phyloP scores from a whole-genome alignment of 306 rosid species.

The Nissolia schottii region DNA sequence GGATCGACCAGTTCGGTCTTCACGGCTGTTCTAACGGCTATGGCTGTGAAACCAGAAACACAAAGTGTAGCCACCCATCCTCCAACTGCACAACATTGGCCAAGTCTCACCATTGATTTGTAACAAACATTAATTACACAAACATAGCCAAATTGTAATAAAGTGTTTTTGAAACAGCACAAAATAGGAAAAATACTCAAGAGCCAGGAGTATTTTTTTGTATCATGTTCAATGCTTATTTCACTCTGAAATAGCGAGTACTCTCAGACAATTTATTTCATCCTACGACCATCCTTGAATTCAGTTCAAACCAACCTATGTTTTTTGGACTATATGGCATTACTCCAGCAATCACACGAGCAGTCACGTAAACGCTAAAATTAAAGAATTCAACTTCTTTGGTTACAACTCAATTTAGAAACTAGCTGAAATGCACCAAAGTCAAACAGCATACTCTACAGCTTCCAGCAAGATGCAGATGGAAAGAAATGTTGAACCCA shows the following conservation, averaged over 20 bases:
- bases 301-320: not conserved
- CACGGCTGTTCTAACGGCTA: conserved; percentile 66
- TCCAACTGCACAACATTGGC: conserved; percentile 49
- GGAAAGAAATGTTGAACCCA: not conserved
- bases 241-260: not conserved
- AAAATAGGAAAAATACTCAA: not conserved
- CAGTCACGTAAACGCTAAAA: not conserved
- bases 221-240: not conserved
- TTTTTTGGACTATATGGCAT: not conserved
- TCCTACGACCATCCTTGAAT: not conserved
- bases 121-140: not conserved
- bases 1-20: conserved; percentile 75
- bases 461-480: not conserved
- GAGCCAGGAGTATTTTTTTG: not conserved
- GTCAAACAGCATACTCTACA: not conserved
- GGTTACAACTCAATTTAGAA: not conserved
- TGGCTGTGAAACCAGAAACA: conserved; percentile 69
- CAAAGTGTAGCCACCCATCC: conserved; percentile 82
- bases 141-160: not conserved
- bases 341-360: not conserved
- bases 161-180: not conserved
- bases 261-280: not conserved
- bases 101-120: conserved; percentile 6
- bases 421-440: not conserved
- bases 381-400: not conserved